These are phyloP conservation scores for Lentinus tigrinus DNA, from an alignment of 768 basidiomycete genomes.

Conservation along the genomic window DNA sequence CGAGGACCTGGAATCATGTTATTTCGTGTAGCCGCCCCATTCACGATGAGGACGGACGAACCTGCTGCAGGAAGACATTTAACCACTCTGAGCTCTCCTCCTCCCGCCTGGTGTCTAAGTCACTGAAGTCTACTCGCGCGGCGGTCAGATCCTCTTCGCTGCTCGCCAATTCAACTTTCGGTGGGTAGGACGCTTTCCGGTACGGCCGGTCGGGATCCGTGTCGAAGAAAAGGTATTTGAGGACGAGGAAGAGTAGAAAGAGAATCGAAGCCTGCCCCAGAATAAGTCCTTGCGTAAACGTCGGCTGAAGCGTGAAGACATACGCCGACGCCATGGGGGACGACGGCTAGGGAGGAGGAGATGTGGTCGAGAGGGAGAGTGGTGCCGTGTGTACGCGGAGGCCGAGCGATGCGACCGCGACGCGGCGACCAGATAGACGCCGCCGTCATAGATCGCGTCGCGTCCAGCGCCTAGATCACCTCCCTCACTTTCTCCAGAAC, in stretches of 20 bases:
- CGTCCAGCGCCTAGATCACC: neutral
- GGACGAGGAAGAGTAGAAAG: slow-evolving; percentile 70
- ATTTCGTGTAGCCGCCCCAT: neutral
- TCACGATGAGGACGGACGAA: slow-evolving; percentile 24
- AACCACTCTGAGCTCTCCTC: slow-evolving; percentile 89
- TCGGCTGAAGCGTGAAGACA: slow-evolving; percentile 75
- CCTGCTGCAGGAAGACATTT: slow-evolving; percentile 82
- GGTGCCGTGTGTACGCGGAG: slow-evolving; percentile 5
- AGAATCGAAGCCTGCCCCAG: slow-evolving; percentile 90
- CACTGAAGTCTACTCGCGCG: slow-evolving; percentile 2
- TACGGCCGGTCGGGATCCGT: slow-evolving; percentile 54
- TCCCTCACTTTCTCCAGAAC: neutral
- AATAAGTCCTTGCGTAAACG: slow-evolving; percentile 94
- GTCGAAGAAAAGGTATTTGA: slow-evolving; percentile 96
- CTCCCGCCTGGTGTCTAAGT: slow-evolving; percentile 6
- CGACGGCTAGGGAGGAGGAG: neutral
- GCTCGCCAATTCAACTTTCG: slow-evolving; percentile 50
- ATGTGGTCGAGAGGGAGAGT: slow-evolving; percentile 3
- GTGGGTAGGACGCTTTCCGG: slow-evolving; percentile 59
- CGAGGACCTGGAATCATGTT: slow-evolving; percentile 47
- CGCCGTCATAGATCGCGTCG: slow-evolving; percentile 3
- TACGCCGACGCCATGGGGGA: slow-evolving; percentile 47
- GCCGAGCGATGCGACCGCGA: neutral
- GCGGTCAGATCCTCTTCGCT: neutral
- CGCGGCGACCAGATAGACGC: neutral